Base-by-base conservation (phyloP, 129 eudicot species). In the Tagetes erecta region DNA sequence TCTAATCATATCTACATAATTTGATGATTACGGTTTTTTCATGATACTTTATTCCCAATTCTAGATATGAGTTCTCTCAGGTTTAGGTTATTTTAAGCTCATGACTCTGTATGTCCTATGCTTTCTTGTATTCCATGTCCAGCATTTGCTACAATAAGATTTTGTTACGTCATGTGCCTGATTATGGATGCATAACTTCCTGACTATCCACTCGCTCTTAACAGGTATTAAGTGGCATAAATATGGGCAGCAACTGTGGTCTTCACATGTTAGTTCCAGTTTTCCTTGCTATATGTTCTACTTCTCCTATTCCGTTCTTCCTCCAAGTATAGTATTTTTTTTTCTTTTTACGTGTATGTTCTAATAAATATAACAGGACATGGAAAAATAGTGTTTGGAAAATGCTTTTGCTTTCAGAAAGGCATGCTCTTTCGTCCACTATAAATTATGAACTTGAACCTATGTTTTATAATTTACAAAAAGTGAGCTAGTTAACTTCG, bases 181-280 rank as follows among this genome's bases (percentile, higher is more conserved):
- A 55, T 55, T 4, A 55, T 55, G 11, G 33, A 59, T 59, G n/a
- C 62, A 30, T 35, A 50, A 57, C 67, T 40, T 71, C 57, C 68
- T 76, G 31, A 71, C 38, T 71, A 3, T 72, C 4, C 12, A 11
- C 42, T 20, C 35, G 37, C 64, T 71, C 13, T 56, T 10, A 82
- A 81, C 89, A 93, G 98, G 98, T 93, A 31, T 71, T 93, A 71
- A 93, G 97, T 83, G 98, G 98, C 84, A 93, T 93, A 67, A 93
- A 93, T 75, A 86, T 68, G 92, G 98, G 97, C 76, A 84, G 93
- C 92, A 93, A 93, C 84, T 93, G 92, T 62, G 95, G 98, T 76
- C 85, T 83, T 77, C 92, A 93, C 87, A 80, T 84, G 97, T 93
- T 38, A 88, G 97, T 87, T 60, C 5, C 57, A 20, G 56, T 73